A percentile compares a stretch with the other conserved stretches of the same genome.
phyloP scores from a whole-genome alignment of 805 yeast genomes.

The Scheffersomyces coipomensis region DNA sequence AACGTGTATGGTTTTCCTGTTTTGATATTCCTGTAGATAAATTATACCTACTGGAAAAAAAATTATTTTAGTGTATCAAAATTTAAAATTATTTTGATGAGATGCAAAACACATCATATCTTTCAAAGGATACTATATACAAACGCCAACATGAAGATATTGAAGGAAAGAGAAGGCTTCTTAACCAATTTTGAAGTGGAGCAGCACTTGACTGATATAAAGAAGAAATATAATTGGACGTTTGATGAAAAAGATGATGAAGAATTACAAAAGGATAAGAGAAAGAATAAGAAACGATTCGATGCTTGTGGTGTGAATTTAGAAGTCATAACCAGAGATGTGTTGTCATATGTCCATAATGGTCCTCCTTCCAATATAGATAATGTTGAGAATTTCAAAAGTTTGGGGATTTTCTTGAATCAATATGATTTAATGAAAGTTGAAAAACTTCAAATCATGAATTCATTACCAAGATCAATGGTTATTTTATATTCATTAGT shows the following conservation, averaged over 20 bases:
- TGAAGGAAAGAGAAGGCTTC: slow-evolving; percentile 52
- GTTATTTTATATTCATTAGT: slow-evolving; percentile 77
- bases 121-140: not conserved
- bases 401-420: slow-evolving; percentile 46
- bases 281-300: slow-evolving; percentile 24
- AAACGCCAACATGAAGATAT: slow-evolving; percentile 34
- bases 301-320: slow-evolving; percentile 45
- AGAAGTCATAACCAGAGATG: slow-evolving; percentile 50
- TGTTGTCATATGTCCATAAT: slow-evolving; percentile 37
- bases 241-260: slow-evolving; percentile 31
- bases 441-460: slow-evolving; percentile 81
- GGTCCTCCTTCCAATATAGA: slow-evolving; percentile 22
- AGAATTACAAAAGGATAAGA: slow-evolving; percentile 24
- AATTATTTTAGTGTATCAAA: too few relatives aligned
- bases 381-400: slow-evolving; percentile 19
- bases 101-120: not conserved
- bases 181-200: slow-evolving; percentile 67
- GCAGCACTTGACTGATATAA: slow-evolving; percentile 49
- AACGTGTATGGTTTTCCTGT: too few relatives aligned
- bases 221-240: slow-evolving; percentile 46
- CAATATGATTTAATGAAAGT: slow-evolving; percentile 67
- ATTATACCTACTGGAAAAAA: too few relatives aligned
- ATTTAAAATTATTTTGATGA: not conserved
- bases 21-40: too few relatives aligned
- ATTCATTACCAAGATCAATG: slow-evolving; percentile 74